phyloP scores from a whole-genome alignment of 257 asterid species.

The Solanum lignicaule region DNA sequence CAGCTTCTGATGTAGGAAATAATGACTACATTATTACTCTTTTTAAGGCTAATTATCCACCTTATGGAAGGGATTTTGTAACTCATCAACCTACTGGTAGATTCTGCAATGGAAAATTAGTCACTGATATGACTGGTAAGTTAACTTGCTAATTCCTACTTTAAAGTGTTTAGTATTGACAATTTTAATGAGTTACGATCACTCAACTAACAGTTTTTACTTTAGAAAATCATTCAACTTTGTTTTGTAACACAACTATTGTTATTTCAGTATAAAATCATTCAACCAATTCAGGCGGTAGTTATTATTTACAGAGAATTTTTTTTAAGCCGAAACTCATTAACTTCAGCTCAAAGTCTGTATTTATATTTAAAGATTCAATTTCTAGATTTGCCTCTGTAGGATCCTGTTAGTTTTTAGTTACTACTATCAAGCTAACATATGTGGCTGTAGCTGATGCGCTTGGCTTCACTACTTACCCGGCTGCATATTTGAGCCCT shows the following conservation, averaged over 20 bases:
- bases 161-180: neutral
- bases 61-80: constrained; percentile 74
- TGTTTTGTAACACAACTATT: neutral
- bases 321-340: neutral
- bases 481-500: constrained; percentile 91
- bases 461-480: constrained; percentile 59
- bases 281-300: no score
- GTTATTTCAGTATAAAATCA: neutral
- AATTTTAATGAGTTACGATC: neutral
- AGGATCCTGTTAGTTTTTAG: neutral
- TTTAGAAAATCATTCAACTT: no score
- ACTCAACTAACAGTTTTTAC: neutral
- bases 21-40: constrained; percentile 54
- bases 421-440: neutral
- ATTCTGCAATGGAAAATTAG: constrained; percentile 80
- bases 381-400: neutral
- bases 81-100: constrained; percentile 66
- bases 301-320: neutral
- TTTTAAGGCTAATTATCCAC: constrained; percentile 76
- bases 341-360: neutral
- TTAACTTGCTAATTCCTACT: neutral
- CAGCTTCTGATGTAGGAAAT: constrained; percentile 74
- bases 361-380: neutral
- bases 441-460: constrained; percentile 48
- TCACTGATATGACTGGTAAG: constrained; percentile 83